Percentiles rank a stretch among this genome's conserved stretches.
Conservation (phyloP, 140 eudicot species). For the Flaveria floridana region DNA sequence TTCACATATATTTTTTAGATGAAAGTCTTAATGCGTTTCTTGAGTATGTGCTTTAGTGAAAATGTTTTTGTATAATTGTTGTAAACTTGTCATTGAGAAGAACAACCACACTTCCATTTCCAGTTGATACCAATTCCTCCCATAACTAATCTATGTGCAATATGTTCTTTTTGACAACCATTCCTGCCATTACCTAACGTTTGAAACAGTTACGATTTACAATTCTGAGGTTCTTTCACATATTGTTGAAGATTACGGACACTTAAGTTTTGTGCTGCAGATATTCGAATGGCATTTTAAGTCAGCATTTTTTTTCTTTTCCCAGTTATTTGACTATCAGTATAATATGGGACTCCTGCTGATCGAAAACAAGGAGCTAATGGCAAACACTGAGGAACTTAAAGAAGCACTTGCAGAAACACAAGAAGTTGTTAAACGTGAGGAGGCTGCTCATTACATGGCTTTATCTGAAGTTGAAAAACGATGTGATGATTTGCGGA, state of each 20-base stretch:
- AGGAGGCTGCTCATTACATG: slow-evolving; percentile 73
- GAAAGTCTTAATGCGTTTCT: background rate
- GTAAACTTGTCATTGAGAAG: background rate
- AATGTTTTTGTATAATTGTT: background rate
- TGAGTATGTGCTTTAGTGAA: background rate
- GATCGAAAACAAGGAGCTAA: slow-evolving; percentile 78
- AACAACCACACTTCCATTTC: background rate
- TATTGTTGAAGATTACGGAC: background rate
- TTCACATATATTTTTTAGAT: background rate
- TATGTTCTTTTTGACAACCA: background rate
- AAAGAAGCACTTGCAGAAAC: slow-evolving; percentile 58
- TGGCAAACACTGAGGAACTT: slow-evolving; percentile 51
- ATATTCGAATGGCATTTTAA: background rate
- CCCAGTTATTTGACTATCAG: slow-evolving; percentile 81
- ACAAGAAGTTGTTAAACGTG: slow-evolving; percentile 71
- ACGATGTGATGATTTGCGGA: slow-evolving; percentile 66
- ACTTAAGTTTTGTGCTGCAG: background rate
- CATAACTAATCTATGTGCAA: background rate
- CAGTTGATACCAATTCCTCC: background rate
- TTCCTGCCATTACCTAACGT: too few species aligned
- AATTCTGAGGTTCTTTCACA: background rate
- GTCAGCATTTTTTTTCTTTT: slow-evolving; percentile 3
- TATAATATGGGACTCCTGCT: slow-evolving; percentile 88
- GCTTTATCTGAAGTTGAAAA: slow-evolving; percentile 74
- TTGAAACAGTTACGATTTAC: background rate